These are phyloP conservation scores for Ehretia macrophylla DNA, from an alignment of 257 asterid species.

Conservation along the genomic window DNA sequence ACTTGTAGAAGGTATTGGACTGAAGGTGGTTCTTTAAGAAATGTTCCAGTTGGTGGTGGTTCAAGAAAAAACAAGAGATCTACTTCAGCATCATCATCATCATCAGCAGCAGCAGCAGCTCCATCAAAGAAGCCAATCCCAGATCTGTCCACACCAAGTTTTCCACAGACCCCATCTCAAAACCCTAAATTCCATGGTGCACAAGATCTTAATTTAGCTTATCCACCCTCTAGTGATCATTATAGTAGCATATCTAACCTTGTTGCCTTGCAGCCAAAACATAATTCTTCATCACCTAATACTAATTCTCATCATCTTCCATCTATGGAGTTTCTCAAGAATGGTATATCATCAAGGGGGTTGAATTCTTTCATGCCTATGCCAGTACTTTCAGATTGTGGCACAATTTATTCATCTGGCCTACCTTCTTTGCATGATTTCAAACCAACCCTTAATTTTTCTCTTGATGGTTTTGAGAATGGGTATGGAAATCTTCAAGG, in stretches of 20 bases:
- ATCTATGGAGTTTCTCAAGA: slow-evolving; percentile 38
- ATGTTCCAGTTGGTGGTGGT: slow-evolving; percentile 91
- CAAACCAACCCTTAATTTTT: slow-evolving; percentile 47
- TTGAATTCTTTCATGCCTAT: slow-evolving; percentile 31
- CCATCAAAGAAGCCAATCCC: slow-evolving; percentile 18
- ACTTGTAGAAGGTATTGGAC: slow-evolving; percentile 91
- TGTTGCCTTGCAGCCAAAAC: slow-evolving; percentile 25
- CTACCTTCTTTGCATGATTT: slow-evolving; percentile 29
- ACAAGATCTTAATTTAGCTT: slow-evolving; percentile 36
- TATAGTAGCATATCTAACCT: slow-evolving; percentile 18
- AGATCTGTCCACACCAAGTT: slow-evolving; percentile 25
- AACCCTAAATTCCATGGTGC: slow-evolving; percentile 43
- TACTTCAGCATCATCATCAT: slow-evolving; percentile 13
- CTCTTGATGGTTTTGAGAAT: slow-evolving; percentile 40
- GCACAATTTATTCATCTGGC: slow-evolving; percentile 30
- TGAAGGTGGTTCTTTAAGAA: slow-evolving; percentile 70
- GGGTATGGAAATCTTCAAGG: slow-evolving; percentile 24
- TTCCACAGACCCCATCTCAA: slow-evolving; percentile 20
- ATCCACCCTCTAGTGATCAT: slow-evolving; percentile 14
- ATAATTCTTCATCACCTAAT: too few relatives aligned
- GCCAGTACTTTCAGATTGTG: slow-evolving; percentile 28
- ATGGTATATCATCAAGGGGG: slow-evolving; percentile 21
- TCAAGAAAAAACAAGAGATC: slow-evolving; percentile 68
- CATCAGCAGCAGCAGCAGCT: slow-evolving; percentile 26
- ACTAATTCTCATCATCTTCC: slow-evolving; percentile 13